These are phyloP conservation scores for Taxillus chinensis DNA, from an alignment of 164 flowering plant species.

Conservation along the genomic window DNA sequence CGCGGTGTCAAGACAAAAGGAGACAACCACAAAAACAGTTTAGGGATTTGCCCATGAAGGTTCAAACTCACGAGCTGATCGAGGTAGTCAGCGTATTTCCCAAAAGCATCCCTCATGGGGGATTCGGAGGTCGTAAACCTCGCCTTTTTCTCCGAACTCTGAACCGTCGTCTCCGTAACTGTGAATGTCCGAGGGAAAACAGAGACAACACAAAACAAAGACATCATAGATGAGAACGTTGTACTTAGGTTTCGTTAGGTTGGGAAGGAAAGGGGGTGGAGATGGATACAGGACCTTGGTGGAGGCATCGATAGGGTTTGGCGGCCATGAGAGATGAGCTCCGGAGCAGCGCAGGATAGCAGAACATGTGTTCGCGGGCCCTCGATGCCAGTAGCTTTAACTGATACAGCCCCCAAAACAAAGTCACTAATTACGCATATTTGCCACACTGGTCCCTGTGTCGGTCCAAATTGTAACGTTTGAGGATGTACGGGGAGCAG, in stretches of 20 bases:
- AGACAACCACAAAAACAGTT: not conserved
- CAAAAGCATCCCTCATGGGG: constrained; percentile 15
- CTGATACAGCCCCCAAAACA: too few species aligned
- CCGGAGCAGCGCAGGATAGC: not conserved
- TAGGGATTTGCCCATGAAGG: too few species aligned
- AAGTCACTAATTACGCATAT: too few species aligned
- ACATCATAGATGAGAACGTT: too few species aligned
- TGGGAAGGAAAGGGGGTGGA: constrained; percentile 1
- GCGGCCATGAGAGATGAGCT: constrained; percentile 17
- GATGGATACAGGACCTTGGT: constrained; percentile 12
- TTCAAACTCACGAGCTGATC: constrained; percentile 17
- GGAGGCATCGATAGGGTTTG: constrained; percentile 20
- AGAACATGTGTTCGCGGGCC: not conserved
- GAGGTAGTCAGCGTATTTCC: constrained; percentile 19
- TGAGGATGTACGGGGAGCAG: too few species aligned
- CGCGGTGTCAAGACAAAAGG: not conserved
- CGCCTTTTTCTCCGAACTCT: constrained; percentile 13
- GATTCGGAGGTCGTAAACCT: constrained; percentile 13
- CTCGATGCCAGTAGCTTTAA: too few species aligned
- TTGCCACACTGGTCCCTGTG: too few species aligned
- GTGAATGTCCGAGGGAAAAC: not conserved
- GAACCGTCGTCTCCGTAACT: constrained; percentile 14
- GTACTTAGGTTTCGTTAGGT: too few species aligned
- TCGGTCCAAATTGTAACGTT: too few species aligned
- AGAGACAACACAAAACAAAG: not conserved